These are phyloP conservation scores for Stenocarpella maydis DNA, from an alignment of 2,329 filamentous ascomycete genomes.

Conservation along the genomic window DNA sequence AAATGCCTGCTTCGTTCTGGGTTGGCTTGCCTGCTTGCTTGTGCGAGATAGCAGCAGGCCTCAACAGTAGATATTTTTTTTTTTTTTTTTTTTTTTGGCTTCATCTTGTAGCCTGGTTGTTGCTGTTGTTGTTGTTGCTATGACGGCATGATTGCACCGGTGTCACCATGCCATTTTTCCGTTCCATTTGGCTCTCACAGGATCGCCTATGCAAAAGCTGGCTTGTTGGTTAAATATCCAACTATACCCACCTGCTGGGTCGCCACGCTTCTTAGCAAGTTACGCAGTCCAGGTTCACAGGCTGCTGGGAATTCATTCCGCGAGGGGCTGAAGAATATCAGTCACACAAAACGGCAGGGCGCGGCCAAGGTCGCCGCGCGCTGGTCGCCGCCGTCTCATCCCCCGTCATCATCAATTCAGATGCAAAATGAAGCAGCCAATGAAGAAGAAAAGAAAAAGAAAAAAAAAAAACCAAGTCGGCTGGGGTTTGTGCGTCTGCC, in stretches of 20 bases:
- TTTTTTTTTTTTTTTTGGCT: not conserved
- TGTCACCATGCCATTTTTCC: constrained; percentile 11
- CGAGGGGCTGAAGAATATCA: not conserved
- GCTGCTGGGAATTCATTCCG: not conserved
- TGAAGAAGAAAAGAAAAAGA: no score
- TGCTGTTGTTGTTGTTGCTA: not conserved
- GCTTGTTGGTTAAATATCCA: not conserved
- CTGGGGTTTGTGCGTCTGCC: constrained; percentile 16
- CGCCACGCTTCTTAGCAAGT: not conserved
- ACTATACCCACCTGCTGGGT: not conserved
- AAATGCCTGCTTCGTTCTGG: constrained; percentile 1
- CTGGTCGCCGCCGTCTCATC: constrained; percentile 6
- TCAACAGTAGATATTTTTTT: constrained; percentile 3
- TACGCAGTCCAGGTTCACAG: no score
- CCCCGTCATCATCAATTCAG: not conserved
- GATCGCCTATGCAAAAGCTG: not conserved
- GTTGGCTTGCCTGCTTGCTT: not conserved
- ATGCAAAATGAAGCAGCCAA: constrained; percentile 15
- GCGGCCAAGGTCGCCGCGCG: not conserved
- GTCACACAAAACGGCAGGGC: constrained; percentile 30
- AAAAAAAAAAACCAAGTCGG: no score
- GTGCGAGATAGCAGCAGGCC: constrained; percentile 15
- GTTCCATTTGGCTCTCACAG: not conserved
- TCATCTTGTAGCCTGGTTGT: not conserved
- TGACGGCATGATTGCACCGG: not conserved